phyloP scores from a whole-genome alignment of 2,329 filamentous ascomycete species.

The Aspergillus eucalypticola region DNA sequence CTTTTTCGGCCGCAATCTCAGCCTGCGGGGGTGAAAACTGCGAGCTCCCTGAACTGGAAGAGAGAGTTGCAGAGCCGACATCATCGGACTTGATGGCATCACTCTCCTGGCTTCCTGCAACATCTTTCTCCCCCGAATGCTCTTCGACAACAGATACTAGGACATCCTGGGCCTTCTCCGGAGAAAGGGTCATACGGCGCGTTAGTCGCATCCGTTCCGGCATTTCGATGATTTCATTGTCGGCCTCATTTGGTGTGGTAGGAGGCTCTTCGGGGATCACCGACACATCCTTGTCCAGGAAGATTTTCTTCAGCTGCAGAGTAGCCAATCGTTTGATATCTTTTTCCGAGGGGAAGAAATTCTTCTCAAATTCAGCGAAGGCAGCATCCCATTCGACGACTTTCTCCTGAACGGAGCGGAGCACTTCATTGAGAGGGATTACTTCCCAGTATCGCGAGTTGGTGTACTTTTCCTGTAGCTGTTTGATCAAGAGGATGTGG shows the following conservation, averaged over 20 bases:
- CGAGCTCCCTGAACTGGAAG: conserved; percentile 23
- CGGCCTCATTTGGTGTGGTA: conserved; percentile 43
- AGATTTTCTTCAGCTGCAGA: conserved; percentile 90
- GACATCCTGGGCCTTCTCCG: conserved; percentile 65
- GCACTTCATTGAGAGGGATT: conserved; percentile 84
- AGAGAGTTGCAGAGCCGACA: conserved; percentile 24
- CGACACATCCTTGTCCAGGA: conserved; percentile 69
- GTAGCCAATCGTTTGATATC: conserved; percentile 91
- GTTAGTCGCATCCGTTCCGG: conserved; percentile 35
- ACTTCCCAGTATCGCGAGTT: conserved; percentile 95
- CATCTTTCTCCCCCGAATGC: conserved; percentile 49
- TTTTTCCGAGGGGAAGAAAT: conserved; percentile 92
- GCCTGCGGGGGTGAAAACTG: conserved; percentile 23
- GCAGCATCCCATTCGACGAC: conserved; percentile 90
- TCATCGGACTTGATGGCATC: conserved; percentile 19
- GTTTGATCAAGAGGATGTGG: conserved; percentile 69
- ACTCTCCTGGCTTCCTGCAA: conserved; percentile 17
- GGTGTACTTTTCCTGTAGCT: conserved; percentile 87
- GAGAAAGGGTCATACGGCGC: conserved; percentile 52
- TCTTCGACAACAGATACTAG: conserved; percentile 67
- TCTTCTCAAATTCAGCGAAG: conserved; percentile 86
- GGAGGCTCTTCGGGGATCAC: conserved; percentile 72
- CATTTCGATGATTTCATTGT: conserved; percentile 29
- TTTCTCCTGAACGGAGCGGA: conserved; percentile 88
- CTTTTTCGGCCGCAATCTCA: conserved; percentile 47